A percentile compares a stretch with the other conserved stretches of the same genome.
These are phyloP conservation scores for Saccharomyces hybrid DNA, from an alignment of 1,139 yeast genomes.

Conservation along the genomic window DNA sequence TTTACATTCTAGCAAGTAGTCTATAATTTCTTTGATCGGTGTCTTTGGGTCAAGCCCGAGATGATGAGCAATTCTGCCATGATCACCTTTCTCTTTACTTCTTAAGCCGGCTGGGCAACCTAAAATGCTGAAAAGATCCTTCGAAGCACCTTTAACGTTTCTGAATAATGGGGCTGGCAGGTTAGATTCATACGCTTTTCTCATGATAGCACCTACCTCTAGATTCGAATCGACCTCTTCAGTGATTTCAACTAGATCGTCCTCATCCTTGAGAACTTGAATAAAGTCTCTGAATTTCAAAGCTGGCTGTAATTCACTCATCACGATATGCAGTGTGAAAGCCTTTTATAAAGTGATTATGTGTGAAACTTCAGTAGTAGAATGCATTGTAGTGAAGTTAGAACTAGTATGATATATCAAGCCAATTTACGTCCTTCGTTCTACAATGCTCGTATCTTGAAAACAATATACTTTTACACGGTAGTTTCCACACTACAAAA, in stretches of 20 bases:
- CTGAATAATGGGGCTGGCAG: slow-evolving; percentile 20
- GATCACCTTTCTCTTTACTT: slow-evolving; percentile 11
- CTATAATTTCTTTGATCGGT: slow-evolving; percentile 17
- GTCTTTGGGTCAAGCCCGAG: slow-evolving; percentile 17
- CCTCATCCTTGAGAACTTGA: slow-evolving; percentile 14
- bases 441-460: neutral
- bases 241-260: slow-evolving; percentile 19
- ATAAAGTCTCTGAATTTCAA: slow-evolving; percentile 21
- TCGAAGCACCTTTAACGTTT: slow-evolving; percentile 16
- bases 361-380: neutral
- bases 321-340: neutral
- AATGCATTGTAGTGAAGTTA: neutral
- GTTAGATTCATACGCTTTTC: slow-evolving; percentile 17
- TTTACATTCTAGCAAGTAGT: slow-evolving; percentile 14
- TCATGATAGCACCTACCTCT: slow-evolving; percentile 24
- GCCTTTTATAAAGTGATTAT: neutral
- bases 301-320: slow-evolving; percentile 13
- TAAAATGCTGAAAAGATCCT: slow-evolving; percentile 14
- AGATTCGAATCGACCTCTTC: slow-evolving; percentile 19
- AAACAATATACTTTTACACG: neutral
- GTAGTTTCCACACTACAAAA: neutral
- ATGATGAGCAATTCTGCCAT: slow-evolving; percentile 24
- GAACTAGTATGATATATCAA: neutral
- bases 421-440: neutral
- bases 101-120: slow-evolving; percentile 20